Percentiles rank a stretch among this genome's conserved stretches.
Evolutionary conservation across 495 filamentous ascomycete species (phyloP).

Genomic region (Xylaria longipes): DNA sequence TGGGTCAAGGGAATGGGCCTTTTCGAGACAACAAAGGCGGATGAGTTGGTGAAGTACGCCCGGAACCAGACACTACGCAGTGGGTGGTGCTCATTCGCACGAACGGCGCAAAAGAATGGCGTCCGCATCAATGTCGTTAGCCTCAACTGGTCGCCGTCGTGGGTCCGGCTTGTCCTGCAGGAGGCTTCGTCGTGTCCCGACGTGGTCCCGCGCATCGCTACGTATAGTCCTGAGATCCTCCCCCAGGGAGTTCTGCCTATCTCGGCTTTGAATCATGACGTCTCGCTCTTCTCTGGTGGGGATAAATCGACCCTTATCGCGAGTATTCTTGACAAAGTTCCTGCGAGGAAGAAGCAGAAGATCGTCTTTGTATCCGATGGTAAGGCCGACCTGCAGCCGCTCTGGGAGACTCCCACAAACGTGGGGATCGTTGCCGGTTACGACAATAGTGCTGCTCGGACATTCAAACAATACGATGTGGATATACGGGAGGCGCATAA

Average conservation of each 20-base stretch:
- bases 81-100: slow-evolving; percentile 19
- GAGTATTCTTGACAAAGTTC: background rate
- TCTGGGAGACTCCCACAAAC: slow-evolving; percentile 18
- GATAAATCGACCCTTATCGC: slow-evolving; percentile 2
- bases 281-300: slow-evolving; percentile 21
- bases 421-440: slow-evolving; percentile 15
- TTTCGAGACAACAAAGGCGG: slow-evolving; percentile 11
- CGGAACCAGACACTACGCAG: slow-evolving; percentile 13
- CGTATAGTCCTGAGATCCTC: slow-evolving; percentile 17
- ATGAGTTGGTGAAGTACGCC: background rate
- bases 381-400: slow-evolving; percentile 9
- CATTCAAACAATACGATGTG: slow-evolving; percentile 18
- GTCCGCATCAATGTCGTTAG: slow-evolving; percentile 12
- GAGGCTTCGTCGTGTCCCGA: slow-evolving; percentile 13
- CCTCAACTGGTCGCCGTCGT: slow-evolving; percentile 25
- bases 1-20: slow-evolving; percentile 21
- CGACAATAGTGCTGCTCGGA: slow-evolving; percentile 2
- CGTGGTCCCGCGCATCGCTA: background rate
- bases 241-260: slow-evolving; percentile 2
- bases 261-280: slow-evolving; percentile 2
- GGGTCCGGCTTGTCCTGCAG: slow-evolving; percentile 17
- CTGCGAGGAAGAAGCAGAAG: background rate
- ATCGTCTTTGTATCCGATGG: slow-evolving; percentile 17
- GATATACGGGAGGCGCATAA: background rate
- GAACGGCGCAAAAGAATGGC: background rate